Conservation (phyloP, 495 filamentous ascomycete genomes). For the Cladorrhinum samala region DNA sequence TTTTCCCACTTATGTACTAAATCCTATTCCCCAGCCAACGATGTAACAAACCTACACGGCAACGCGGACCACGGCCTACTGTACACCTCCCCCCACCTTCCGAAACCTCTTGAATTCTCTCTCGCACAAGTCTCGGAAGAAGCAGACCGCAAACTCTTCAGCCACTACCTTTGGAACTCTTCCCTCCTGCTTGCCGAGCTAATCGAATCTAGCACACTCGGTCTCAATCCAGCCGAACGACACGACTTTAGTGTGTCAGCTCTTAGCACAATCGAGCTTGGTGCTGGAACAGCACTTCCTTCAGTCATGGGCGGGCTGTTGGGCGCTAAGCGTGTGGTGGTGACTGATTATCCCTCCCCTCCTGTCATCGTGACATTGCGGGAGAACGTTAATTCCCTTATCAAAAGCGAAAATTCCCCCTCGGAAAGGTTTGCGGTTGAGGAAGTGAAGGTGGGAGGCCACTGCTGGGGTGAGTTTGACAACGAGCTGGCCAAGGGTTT, state of each 20-base stretch:
- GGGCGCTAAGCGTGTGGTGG: slow-evolving; percentile 55
- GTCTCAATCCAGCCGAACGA: slow-evolving; percentile 1
- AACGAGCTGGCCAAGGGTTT: slow-evolving; percentile 49
- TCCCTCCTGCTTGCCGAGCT: slow-evolving; percentile 64
- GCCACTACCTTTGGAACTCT: slow-evolving; percentile 86
- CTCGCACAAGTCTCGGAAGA: slow-evolving; percentile 53
- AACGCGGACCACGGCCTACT: slow-evolving; percentile 59
- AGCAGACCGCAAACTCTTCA: slow-evolving; percentile 59
- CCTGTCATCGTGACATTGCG: slow-evolving; percentile 55
- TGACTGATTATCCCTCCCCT: slow-evolving; percentile 72
- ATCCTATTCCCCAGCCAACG: slow-evolving; percentile 45
- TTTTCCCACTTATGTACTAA: not conserved
- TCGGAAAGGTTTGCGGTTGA: slow-evolving; percentile 12
- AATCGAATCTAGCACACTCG: slow-evolving; percentile 46
- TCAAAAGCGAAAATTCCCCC: slow-evolving; percentile 17
- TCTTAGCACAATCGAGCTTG: slow-evolving; percentile 44
- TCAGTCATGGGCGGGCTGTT: slow-evolving; percentile 61
- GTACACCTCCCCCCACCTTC: slow-evolving; percentile 57
- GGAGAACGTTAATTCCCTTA: slow-evolving; percentile 48
- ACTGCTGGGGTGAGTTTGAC: slow-evolving; percentile 64
- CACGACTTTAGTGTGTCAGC: slow-evolving; percentile 30
- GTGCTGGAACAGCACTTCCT: slow-evolving; percentile 66
- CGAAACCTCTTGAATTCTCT: slow-evolving; percentile 36
- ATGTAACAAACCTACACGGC: slow-evolving; percentile 67
- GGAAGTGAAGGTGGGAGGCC: slow-evolving; percentile 49